Percentiles rank a stretch among this genome's conserved stretches.
phyloP scores from a whole-genome alignment of 2,329 filamentous ascomycete genomes.

The Paraconiothyrium brasiliense region DNA sequence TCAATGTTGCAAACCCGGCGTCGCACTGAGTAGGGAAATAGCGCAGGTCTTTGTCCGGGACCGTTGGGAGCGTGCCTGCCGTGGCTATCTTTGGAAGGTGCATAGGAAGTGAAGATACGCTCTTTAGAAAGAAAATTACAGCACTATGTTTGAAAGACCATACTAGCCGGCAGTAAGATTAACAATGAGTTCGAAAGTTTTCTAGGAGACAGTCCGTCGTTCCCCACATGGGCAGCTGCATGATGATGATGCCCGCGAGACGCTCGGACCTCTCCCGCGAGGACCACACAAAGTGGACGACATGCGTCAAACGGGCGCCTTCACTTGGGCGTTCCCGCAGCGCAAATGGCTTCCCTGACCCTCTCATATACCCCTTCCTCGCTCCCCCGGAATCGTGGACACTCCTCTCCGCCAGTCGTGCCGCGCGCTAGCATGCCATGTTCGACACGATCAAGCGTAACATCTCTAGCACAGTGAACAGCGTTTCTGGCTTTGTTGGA shows the following conservation, averaged over 20 bases:
- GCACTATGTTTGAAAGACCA: no score
- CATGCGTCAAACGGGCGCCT: constrained; percentile 1
- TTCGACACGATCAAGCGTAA: background rate
- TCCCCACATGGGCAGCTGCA: background rate
- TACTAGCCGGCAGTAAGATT: no score
- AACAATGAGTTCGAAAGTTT: background rate
- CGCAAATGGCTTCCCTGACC: constrained; percentile 12
- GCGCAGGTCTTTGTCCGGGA: no score
- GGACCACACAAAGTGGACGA: constrained; percentile 7
- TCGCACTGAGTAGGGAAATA: background rate
- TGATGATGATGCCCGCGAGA: background rate
- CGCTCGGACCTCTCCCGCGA: background rate
- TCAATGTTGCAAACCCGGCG: no score
- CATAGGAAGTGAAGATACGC: no score
- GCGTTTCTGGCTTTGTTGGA: constrained; percentile 7
- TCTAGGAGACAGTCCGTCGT: background rate
- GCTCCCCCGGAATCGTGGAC: background rate
- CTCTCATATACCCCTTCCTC: background rate
- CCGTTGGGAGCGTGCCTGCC: no score
- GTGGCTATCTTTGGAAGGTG: no score
- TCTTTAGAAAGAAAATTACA: no score
- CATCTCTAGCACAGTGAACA: background rate
- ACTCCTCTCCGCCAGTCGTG: constrained; percentile 1
- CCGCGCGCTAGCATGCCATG: constrained; percentile 15
- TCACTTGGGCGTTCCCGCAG: constrained; percentile 10